Percentiles rank a stretch among this genome's conserved stretches.
Evolutionary conservation across 1,139 yeast genomes (phyloP).

Genomic region (Candida pseudoviswanathii): DNA sequence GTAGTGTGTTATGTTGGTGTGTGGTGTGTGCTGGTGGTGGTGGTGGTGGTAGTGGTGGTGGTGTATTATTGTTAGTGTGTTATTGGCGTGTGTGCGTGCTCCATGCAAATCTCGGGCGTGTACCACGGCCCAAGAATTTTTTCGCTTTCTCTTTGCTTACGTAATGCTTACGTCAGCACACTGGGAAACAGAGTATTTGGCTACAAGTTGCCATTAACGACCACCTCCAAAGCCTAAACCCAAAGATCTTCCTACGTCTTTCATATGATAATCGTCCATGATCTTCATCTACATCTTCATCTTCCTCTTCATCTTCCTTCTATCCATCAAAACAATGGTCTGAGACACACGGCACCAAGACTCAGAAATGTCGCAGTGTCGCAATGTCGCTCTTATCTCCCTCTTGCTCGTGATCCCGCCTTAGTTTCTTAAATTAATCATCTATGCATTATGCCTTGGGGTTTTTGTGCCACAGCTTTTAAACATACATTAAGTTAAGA

Average conservation of each 20-base stretch:
- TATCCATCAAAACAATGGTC: too few species aligned
- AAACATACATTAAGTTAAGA: constrained; percentile 18
- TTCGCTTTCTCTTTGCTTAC: background rate
- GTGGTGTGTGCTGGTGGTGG: too few species aligned
- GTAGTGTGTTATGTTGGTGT: too few species aligned
- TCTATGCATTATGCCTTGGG: background rate
- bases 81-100: background rate
- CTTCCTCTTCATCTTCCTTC: background rate
- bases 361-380: background rate
- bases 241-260: too few species aligned
- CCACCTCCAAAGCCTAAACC: too few species aligned
- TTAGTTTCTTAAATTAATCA: background rate
- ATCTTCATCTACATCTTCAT: background rate
- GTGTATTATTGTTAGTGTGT: background rate
- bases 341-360: background rate
- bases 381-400: background rate
- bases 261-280: too few species aligned
- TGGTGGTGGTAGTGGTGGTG: too few species aligned
- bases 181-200: too few species aligned
- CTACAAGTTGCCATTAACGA: too few species aligned
- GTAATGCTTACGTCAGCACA: background rate
- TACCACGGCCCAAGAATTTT: too few species aligned
- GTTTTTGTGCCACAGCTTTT: background rate
- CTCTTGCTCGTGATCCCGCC: background rate
- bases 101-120: too few species aligned